Evolutionary conservation across 148 eudicot species (phyloP).

Genomic region (Vaccinium corymbosum): DNA sequence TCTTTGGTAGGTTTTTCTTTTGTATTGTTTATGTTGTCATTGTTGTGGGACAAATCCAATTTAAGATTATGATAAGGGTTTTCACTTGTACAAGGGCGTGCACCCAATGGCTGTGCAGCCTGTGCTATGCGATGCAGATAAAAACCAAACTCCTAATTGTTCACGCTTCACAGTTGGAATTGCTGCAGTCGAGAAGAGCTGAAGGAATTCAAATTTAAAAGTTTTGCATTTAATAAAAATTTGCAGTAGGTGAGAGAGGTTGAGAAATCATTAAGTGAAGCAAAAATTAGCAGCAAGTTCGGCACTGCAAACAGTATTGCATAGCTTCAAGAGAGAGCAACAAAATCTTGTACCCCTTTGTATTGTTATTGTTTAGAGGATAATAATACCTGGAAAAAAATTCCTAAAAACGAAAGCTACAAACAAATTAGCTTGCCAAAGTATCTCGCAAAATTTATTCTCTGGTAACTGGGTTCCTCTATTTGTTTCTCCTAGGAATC

Average conservation of each 20-base stretch:
- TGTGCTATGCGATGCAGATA: background rate
- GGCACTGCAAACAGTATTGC: background rate
- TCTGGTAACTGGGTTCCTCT: background rate
- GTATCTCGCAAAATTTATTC: background rate
- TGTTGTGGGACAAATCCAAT: background rate
- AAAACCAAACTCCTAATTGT: background rate
- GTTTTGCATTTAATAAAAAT: background rate
- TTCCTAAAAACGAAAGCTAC: background rate
- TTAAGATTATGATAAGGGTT: background rate
- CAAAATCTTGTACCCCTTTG: background rate
- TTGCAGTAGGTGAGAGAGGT: background rate
- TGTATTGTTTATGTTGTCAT: background rate
- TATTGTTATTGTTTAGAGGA: background rate
- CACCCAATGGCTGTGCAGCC: background rate
- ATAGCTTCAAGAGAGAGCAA: background rate
- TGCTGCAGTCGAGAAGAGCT: background rate
- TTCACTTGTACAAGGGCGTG: background rate
- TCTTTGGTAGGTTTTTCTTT: background rate
- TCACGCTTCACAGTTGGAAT: background rate
- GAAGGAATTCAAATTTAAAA: background rate
- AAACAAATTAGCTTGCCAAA: background rate
- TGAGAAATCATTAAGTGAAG: background rate
- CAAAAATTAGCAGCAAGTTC: background rate
- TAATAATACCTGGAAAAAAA: background rate
- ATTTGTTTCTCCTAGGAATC: background rate